A percentile compares a stretch with the other conserved stretches of the same genome.
Evolutionary conservation across 768 basidiomycete species (phyloP).

Genomic region (Neoboletus brunneissimus): DNA sequence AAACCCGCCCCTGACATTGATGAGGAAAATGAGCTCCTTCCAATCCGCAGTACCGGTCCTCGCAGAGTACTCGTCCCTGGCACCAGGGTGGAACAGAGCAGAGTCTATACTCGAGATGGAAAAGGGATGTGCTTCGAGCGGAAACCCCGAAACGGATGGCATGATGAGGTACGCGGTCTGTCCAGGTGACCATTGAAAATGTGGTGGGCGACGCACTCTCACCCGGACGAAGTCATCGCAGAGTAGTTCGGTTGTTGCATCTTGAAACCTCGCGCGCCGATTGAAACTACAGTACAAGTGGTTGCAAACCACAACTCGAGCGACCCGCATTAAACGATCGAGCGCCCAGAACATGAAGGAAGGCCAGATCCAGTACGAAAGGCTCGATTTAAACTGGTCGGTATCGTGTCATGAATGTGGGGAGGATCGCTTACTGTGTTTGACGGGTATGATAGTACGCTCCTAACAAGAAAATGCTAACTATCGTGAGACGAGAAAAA

Average conservation of each 20-base stretch:
- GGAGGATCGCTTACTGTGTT: slow-evolving; percentile 8
- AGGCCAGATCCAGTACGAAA: slow-evolving; percentile 31
- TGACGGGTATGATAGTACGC: slow-evolving; percentile 40
- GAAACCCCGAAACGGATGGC: slow-evolving; percentile 42
- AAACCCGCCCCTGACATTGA: slow-evolving; percentile 59
- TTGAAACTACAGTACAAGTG: slow-evolving; percentile 36
- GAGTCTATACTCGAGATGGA: slow-evolving; percentile 50
- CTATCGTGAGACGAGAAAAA: slow-evolving; percentile 5
- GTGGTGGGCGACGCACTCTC: slow-evolving; percentile 41
- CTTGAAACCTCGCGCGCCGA: slow-evolving; percentile 25
- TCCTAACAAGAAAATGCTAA: slow-evolving; percentile 35
- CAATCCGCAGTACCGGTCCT: slow-evolving; percentile 5
- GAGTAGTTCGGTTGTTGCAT: slow-evolving; percentile 42
- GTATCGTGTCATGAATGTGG: neutral
- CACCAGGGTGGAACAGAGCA: slow-evolving; percentile 9
- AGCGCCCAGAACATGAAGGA: slow-evolving; percentile 35
- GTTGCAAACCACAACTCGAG: slow-evolving; percentile 45
- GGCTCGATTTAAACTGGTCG: slow-evolving; percentile 5
- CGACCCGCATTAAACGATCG: slow-evolving; percentile 49
- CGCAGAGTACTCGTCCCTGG: neutral
- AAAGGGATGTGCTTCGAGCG: slow-evolving; percentile 60
- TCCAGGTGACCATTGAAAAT: slow-evolving; percentile 52
- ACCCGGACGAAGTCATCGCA: slow-evolving; percentile 48
- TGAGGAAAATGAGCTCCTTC: slow-evolving; percentile 53
- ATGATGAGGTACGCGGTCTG: slow-evolving; percentile 53